Base-by-base conservation (phyloP, 2,329 filamentous ascomycete genomes). In the Exophiala mesophila region DNA sequence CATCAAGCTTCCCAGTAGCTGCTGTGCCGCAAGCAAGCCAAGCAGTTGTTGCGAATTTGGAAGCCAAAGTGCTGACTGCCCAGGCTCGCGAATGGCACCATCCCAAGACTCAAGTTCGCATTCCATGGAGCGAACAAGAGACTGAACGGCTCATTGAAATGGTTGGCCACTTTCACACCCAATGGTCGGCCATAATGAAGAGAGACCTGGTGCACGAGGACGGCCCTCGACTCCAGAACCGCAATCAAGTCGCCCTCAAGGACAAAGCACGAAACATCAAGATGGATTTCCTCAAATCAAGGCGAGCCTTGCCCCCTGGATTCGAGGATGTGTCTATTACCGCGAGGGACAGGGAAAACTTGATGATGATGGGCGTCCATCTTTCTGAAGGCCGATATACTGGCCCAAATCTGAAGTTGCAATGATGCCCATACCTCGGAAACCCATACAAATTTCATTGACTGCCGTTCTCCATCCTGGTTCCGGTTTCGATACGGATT, bases 231-330 rank as follows among this genome's bases (percentile, higher is more conserved):
- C 54, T 75, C 13, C 42, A 40, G 3, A 47, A 53, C 2, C 65
- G 77, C 2, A 63, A 59, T 4, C 72, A 80, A 45, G 72, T 76
- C 2, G 71, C 76, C 32, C 47, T 79, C 5, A 76, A 75, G 51
- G 73, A 76, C 49, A 70, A 69, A 46, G 76, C 74, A 3, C 65
- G 76, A 37, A 77, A 76, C 46, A 58, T 79, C 44, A 75, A 73
- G 55, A 60, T 67, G 29, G 60, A 59, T 5, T 67, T 56, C 38
- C 39, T 72, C 3, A 66, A 65, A 69, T 39, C 45, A 7, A 31
- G 49, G 3, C 35, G 13, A 9, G 46, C 23, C 19, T 40, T 53
- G n/a, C 54, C 51, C 18, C 16, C 6, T 21, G 44, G 45, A 1
- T 53, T 57, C 31, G 47, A 49, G 20, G 10, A 8, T 4, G 54